phyloP scores from a whole-genome alignment of 2,329 filamentous ascomycete species.

The Tetracladium maxilliforme region DNA sequence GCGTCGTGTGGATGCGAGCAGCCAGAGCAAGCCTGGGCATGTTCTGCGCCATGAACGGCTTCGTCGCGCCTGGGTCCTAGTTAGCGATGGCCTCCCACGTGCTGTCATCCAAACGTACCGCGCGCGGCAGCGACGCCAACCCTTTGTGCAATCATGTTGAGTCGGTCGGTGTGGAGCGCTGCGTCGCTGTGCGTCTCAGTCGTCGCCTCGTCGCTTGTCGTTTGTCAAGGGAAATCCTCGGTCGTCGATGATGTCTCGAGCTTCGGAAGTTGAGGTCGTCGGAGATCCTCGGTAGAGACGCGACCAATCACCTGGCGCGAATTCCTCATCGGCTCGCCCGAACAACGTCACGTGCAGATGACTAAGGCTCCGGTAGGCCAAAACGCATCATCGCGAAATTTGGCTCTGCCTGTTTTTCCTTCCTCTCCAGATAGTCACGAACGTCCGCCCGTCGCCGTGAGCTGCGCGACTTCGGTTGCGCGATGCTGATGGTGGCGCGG shows the following conservation, averaged over 20 bases:
- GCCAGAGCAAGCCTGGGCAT: constrained; percentile 16
- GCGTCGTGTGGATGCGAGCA: constrained; percentile 31
- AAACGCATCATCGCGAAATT: constrained; percentile 5
- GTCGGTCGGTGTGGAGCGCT: constrained; percentile 4
- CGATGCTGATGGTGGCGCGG: constrained; percentile 6
- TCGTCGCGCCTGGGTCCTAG: constrained; percentile 25
- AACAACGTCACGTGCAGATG: constrained; percentile 2
- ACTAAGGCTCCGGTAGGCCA: constrained; percentile 2
- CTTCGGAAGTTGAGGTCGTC: constrained; percentile 1
- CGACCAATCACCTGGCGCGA: constrained; percentile 1
- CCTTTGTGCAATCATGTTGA: constrained; percentile 27
- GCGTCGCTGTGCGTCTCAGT: too few relatives aligned
- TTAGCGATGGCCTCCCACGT: too few relatives aligned
- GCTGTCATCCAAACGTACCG: too few relatives aligned
- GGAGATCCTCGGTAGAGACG: constrained; percentile 1
- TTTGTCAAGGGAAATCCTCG: constrained; percentile 1
- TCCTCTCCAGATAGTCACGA: constrained; percentile 14
- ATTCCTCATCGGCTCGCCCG: constrained; percentile 1
- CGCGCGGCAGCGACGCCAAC: too few relatives aligned
- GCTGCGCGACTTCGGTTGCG: constrained; percentile 11
- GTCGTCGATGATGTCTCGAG: not conserved
- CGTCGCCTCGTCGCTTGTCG: constrained; percentile 1
- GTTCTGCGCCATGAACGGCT: constrained; percentile 15
- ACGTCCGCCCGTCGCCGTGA: constrained; percentile 13
- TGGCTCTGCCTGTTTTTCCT: constrained; percentile 6